Evolutionary conservation across 768 basidiomycete species (phyloP).

Genomic region (Pulveroboletus sp.): DNA sequence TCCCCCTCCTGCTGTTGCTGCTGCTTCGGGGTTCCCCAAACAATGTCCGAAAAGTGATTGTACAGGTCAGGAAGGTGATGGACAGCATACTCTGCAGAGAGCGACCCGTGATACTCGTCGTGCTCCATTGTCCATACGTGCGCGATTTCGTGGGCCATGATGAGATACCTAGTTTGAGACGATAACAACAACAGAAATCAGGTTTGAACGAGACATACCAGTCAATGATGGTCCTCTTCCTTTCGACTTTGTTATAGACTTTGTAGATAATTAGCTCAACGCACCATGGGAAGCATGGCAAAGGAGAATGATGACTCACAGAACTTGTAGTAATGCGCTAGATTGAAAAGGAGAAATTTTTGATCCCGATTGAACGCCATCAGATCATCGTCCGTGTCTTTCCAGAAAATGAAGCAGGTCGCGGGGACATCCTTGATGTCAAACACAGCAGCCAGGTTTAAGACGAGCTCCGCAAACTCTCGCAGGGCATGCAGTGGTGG

Average conservation of each 20-base stretch:
- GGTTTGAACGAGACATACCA: constrained; percentile 6
- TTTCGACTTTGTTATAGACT: neutral
- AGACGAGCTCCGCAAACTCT: constrained; percentile 5
- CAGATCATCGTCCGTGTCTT: constrained; percentile 14
- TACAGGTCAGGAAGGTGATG: constrained; percentile 3
- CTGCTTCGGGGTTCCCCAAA: neutral
- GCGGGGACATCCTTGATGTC: neutral
- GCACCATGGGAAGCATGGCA: too few relatives aligned
- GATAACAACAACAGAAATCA: too few relatives aligned
- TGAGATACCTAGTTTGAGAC: constrained; percentile 19
- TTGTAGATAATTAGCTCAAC: neutral
- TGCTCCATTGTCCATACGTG: constrained; percentile 22
- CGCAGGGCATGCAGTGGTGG: neutral
- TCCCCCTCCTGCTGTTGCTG: too few relatives aligned
- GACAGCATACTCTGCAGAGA: constrained; percentile 13
- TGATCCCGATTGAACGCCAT: constrained; percentile 20
- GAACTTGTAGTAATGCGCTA: constrained; percentile 9
- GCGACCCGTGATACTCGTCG: constrained; percentile 24
- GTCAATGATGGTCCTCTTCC: constrained; percentile 2
- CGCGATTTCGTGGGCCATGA: constrained; percentile 28
- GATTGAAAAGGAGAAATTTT: constrained; percentile 3
- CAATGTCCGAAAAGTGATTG: neutral
- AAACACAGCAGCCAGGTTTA: constrained; percentile 1
- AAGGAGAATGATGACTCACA: neutral
- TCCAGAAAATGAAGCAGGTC: constrained; percentile 14